Percentiles rank a stretch among this genome's conserved stretches.
phyloP scores from a whole-genome alignment of 768 basidiomycete species.

The Lactifluus hygrophoroides region DNA sequence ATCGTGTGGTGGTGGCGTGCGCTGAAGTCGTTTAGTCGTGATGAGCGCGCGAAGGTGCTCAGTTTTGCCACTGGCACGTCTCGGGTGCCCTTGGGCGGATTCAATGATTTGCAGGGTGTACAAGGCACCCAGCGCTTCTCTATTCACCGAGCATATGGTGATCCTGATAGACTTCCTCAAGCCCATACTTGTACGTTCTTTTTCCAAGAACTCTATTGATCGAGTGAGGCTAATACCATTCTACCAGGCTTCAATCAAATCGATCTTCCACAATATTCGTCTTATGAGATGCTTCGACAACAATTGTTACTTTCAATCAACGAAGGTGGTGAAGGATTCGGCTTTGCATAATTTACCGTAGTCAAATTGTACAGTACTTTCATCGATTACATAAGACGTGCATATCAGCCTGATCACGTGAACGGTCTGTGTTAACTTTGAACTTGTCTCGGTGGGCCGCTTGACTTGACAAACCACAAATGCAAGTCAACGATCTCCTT shows the following conservation, averaged over 20 bases:
- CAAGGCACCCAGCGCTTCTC: slow-evolving; percentile 94
- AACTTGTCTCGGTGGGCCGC: too few species aligned
- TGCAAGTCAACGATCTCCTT: slow-evolving; percentile 31
- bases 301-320: slow-evolving; percentile 87
- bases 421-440: too few species aligned
- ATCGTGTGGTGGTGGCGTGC: slow-evolving; percentile 99
- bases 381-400: slow-evolving; percentile 4
- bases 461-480: slow-evolving; percentile 17
- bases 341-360: slow-evolving; percentile 46
- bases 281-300: slow-evolving; percentile 92
- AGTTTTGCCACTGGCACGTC: slow-evolving; percentile 95
- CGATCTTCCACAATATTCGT: slow-evolving; percentile 89
- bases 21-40: slow-evolving; percentile 92
- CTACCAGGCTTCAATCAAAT: slow-evolving; percentile 83
- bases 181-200: slow-evolving; percentile 74
- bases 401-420: not conserved
- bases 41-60: slow-evolving; percentile 92
- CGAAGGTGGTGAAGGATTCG: slow-evolving; percentile 95
- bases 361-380: not conserved
- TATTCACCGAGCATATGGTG: slow-evolving; percentile 89
- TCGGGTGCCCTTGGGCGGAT: slow-evolving; percentile 89
- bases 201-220: slow-evolving; percentile 3
- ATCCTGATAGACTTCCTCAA: slow-evolving; percentile 75
- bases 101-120: slow-evolving; percentile 90
- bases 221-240: slow-evolving; percentile 9